Percentiles rank a stretch among this genome's conserved stretches.
phyloP scores from a whole-genome alignment of 306 rosid genomes.

The Sechiopsis laciniata region DNA sequence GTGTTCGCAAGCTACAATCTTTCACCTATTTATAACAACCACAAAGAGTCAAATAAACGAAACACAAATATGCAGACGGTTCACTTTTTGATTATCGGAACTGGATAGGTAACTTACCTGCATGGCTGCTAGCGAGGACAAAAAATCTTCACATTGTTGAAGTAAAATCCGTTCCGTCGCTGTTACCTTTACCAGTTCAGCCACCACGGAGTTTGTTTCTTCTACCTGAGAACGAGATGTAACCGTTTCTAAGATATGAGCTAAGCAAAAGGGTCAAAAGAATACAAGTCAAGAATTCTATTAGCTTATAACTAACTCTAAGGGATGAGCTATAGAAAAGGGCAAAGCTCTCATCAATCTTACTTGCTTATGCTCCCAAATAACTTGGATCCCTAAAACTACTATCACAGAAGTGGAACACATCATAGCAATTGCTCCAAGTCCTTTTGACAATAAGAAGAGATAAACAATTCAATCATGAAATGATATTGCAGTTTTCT shows the following conservation, averaged over 20 bases:
- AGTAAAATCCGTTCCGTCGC: constrained; percentile 25
- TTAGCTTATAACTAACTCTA: constrained; percentile 3
- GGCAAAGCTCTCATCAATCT: not conserved
- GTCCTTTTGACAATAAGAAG: not conserved
- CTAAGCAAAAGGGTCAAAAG: not conserved
- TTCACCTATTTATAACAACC: constrained; percentile 29
- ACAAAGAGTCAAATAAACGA: not conserved
- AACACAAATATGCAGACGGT: not conserved
- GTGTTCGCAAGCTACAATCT: constrained; percentile 29
- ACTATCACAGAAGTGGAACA: not conserved
- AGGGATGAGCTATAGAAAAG: not conserved
- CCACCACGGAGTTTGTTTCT: constrained; percentile 26
- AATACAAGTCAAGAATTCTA: not conserved
- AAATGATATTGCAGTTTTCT: too few relatives aligned
- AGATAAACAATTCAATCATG: too few relatives aligned
- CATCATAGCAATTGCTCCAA: not conserved
- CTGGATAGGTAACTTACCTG: constrained; percentile 16
- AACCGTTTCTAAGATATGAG: not conserved
- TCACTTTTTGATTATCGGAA: not conserved
- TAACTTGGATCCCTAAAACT: not conserved
- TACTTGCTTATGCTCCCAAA: not conserved
- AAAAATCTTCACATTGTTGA: constrained; percentile 26
- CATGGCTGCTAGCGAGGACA: constrained; percentile 24
- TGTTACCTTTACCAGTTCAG: constrained; percentile 28
- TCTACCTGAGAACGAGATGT: constrained; percentile 20